Base-by-base conservation (phyloP, 371 early-diverging fungal species). In the Saksenaea vasiformis region DNA sequence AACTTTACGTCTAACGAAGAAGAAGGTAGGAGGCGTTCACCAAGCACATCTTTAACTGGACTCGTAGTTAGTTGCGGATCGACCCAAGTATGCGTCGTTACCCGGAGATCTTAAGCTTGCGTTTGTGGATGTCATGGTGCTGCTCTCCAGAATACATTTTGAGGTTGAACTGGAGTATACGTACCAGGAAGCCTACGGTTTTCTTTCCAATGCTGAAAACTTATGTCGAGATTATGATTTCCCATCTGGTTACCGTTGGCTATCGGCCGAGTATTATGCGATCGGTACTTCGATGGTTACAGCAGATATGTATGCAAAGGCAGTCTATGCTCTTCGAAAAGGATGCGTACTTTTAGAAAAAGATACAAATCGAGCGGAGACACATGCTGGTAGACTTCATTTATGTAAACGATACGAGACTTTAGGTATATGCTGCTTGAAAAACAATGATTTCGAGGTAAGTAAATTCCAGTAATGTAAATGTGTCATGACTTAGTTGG, bases 331-430 rank as follows among this genome's bases (percentile, higher is more conserved):
- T 0, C 37, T 82, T 9, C 71, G 73, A 15, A 82, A 77, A 47
- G 67, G 78, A 5, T 74, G 78, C 36, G 35, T 67, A 1, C 39
- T 79, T 3, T 56, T 82, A 3, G 78, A 77, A 55, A 74, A 74
- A 27, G 73, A 74, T 47, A 38, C 36, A 2, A 27, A 51, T 4
- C 61, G 72, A 27, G 65, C 61, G n/a, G 53, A 58, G 0, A 65
- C 71, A 2, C 68, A 69, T 19, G 58, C 68, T 26, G 77, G 68
- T 2, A 58, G 54, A 47, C 62, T 78, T 4, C 79, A 82, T 43
- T 55, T 82, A 1, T 70, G 72, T 61, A 82, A 76, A 31, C 70
- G 79, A n/a, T 82, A 77, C 15, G 79, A 82, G 36, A 26, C 69
- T 8, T 47, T 77, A 3, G 82, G 79, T 0, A 63, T 64, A 0